Conservation (phyloP, 1,284 basidiomycete genomes). For the Ustilago shanxiensis region DNA sequence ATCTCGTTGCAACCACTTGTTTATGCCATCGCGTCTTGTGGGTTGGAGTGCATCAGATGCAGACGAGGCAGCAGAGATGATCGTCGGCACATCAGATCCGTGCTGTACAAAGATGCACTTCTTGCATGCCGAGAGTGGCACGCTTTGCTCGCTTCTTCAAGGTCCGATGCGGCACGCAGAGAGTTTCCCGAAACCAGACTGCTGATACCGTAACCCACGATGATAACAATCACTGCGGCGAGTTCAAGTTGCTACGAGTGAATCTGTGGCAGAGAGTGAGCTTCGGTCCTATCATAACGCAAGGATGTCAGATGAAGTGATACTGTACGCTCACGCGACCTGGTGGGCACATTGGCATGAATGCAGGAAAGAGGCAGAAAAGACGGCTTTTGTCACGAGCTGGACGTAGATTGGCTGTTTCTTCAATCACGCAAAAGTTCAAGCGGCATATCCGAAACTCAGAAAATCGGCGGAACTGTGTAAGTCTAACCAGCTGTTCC, state of each 20-base stretch:
- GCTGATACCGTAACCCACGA: no score
- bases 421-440: not conserved
- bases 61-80: not conserved
- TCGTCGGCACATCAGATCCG: not conserved
- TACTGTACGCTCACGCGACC: no score
- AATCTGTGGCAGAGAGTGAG: no score
- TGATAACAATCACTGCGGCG: no score
- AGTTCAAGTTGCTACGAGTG: no score
- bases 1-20: no score
- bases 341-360: not conserved
- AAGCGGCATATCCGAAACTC: slow-evolving; percentile 6
- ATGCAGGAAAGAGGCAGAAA: not conserved
- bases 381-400: not conserved
- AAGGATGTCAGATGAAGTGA: no score
- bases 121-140: not conserved
- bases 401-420: not conserved
- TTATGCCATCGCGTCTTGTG: not conserved
- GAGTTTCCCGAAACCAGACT: no score
- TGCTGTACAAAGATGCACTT: not conserved
- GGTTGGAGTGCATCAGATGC: not conserved
- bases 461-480: not conserved
- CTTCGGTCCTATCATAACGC: no score
- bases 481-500: not conserved
- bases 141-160: not conserved
- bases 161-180: not conserved